Evolutionary conservation across 164 flowering plant species (phyloP), one percentile per base, ranked within the genome.

Genomic region (Dillenia turbinata): DNA sequence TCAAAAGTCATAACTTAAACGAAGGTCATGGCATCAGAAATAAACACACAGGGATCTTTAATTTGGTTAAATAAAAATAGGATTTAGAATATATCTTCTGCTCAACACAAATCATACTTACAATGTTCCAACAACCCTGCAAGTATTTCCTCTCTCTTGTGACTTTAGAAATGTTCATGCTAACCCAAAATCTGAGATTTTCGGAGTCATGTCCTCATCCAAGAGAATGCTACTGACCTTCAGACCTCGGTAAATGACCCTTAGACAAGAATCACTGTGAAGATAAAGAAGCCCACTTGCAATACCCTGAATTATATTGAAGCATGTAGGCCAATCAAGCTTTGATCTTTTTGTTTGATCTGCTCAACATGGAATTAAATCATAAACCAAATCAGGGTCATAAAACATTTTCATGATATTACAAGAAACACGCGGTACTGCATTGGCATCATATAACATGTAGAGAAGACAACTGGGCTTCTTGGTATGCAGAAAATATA

Each of bases 111-210:
- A 19, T 1, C 22, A 1, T 51, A 65, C 90, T 84, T 68, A 88
- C 94, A 80, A 84, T 47, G 94, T 88, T 66, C 94, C 94, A 13
- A 85, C 91, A 0, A 88, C 83, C 67, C 80, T 78, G 19, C 48
- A 73, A 1, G 94, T 85, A 40, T 71, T 82, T 10, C 72, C 82
- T 67, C 79, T 80, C 0, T 70, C 72, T 61, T 80, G 79, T 61
- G 82, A 82, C 17, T 69, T 59, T 33, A 80, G 84, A 57, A 87
- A 85, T 14, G 79, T 79, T 64, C 88, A 73, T 5, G 92, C 89
- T 83, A 83, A 75, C 47, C 92, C 92, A 69, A 87, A 88, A 61
- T 88, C 94, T 17, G 94, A 83, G 44, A 88, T 85, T 68, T 88
- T 88, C 0, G 94, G 90, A 52, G 69, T 77, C 85, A 81, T 66